Percentiles rank a stretch among this genome's conserved stretches.
phyloP scores from a whole-genome alignment of 495 filamentous ascomycete species.

The Aspergillus taichungensis region DNA sequence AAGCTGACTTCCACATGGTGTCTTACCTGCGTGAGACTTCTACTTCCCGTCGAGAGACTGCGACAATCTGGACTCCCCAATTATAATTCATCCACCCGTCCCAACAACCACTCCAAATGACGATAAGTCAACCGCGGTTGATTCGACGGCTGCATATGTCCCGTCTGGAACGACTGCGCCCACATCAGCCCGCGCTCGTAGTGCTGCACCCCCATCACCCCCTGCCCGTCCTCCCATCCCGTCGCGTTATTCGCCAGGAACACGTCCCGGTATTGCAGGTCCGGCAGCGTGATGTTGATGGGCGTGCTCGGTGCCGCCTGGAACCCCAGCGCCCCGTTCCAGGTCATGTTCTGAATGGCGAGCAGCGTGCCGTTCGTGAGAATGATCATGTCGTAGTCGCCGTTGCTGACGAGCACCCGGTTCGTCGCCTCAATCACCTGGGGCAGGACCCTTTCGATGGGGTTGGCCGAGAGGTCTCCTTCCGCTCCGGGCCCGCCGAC shows the following conservation, averaged over 20 bases:
- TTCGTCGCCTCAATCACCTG: constrained; percentile 55
- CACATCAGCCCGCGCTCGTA: constrained; percentile 68
- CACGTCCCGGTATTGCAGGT: constrained; percentile 24
- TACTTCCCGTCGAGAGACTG: too few species aligned
- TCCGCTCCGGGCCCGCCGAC: constrained; percentile 31
- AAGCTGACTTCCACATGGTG: too few species aligned
- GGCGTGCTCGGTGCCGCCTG: constrained; percentile 28
- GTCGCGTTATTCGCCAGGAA: constrained; percentile 22
- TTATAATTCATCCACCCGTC: constrained; percentile 25
- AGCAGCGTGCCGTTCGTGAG: constrained; percentile 54
- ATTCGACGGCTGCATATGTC: constrained; percentile 61
- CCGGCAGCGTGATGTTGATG: constrained; percentile 29
- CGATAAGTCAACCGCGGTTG: constrained; percentile 57
- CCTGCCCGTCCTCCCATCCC: constrained; percentile 31
- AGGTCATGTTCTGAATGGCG: constrained; percentile 61
- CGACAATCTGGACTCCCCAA: too few species aligned
- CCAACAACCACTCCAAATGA: constrained; percentile 61
- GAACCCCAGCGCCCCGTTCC: constrained; percentile 57
- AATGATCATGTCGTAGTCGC: constrained; percentile 52
- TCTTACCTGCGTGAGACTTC: too few species aligned
- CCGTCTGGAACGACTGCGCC: constrained; percentile 48
- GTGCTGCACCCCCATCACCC: constrained; percentile 54
- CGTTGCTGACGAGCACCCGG: constrained; percentile 50
- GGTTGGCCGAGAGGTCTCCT: constrained; percentile 33
- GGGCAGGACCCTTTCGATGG: constrained; percentile 43